Evolutionary conservation across 78 protist species (phyloP).

Genomic region (Speleostelium caveatum): DNA sequence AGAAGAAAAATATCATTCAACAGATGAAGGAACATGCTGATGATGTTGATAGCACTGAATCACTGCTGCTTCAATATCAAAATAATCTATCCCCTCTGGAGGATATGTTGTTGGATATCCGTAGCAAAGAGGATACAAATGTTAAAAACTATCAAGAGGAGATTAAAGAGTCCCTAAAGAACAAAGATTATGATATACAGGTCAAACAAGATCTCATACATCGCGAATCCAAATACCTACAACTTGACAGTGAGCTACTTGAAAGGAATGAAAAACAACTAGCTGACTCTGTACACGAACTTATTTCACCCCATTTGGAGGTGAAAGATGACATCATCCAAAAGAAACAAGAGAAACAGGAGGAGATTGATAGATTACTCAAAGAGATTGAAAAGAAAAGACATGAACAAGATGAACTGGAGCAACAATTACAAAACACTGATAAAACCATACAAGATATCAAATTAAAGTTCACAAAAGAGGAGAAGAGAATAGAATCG

Average conservation of each 20-base stretch:
- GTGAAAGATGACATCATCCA: not conserved
- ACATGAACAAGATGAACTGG: not conserved
- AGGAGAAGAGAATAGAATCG: slow-evolving; percentile 8
- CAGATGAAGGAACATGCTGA: not conserved
- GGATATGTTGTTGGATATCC: not conserved
- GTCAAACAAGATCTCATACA: slow-evolving; percentile 6
- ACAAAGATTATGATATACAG: slow-evolving; percentile 6
- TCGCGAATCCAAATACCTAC: slow-evolving; percentile 15
- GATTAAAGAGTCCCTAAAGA: not conserved
- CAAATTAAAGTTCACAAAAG: slow-evolving; percentile 15
- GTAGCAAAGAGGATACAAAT: not conserved
- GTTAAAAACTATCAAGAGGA: slow-evolving; percentile 4
- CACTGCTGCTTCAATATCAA: not conserved
- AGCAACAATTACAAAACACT: not conserved
- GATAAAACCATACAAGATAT: slow-evolving; percentile 4
- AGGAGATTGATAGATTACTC: slow-evolving; percentile 26
- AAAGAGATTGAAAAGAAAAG: slow-evolving; percentile 12
- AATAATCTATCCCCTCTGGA: not conserved
- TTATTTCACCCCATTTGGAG: not conserved
- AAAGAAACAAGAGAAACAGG: not conserved
- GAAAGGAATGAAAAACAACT: slow-evolving; percentile 14
- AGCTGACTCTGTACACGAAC: not conserved
- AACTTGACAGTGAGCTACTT: slow-evolving; percentile 35
- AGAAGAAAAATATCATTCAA: not conserved
- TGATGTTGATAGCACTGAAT: not conserved